A percentile compares a stretch with the other conserved stretches of the same genome.
Conservation (phyloP, 1,284 basidiomycete species). For the Pyrrhoderma noxium region DNA sequence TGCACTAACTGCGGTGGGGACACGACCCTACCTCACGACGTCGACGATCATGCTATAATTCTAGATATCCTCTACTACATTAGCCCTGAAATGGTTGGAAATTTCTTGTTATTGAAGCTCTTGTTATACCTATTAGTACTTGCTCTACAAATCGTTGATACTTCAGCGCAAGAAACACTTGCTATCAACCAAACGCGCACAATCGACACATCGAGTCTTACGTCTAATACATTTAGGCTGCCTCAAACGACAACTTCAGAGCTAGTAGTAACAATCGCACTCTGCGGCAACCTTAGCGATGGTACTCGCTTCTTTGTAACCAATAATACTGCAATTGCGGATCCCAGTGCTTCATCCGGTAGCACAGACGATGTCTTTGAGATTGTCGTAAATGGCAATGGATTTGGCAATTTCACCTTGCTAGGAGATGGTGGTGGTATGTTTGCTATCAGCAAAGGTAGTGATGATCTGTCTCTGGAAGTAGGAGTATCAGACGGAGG, state of each 20-base stretch:
- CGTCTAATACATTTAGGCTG: conserved; percentile 25
- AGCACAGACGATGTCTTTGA: conserved; percentile 44
- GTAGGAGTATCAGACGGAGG: conserved; percentile 49
- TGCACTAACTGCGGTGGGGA: too few species aligned
- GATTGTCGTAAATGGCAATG: conserved; percentile 38
- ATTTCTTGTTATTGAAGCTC: too few species aligned
- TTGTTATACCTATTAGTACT: too few species aligned
- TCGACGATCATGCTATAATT: too few species aligned
- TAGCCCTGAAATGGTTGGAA: too few species aligned
- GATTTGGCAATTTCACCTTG: conserved; percentile 48
- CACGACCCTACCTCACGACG: too few species aligned
- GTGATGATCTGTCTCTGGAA: conserved; percentile 40
- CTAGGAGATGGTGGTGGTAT: conserved; percentile 38
- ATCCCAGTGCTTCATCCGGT: conserved; percentile 34
- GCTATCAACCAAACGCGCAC: conserved; percentile 13
- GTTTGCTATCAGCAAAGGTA: conserved; percentile 40
- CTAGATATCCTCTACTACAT: too few species aligned
- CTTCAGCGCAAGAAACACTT: conserved; percentile 8
- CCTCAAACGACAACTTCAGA: conserved; percentile 31
- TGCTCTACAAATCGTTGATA: not conserved
- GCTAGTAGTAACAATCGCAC: conserved; percentile 50
- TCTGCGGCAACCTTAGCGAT: conserved; percentile 35
- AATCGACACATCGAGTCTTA: conserved; percentile 3
- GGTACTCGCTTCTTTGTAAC: conserved; percentile 47
- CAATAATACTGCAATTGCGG: conserved; percentile 39